Evolutionary conservation across 108 stramenopile genomes (phyloP), one percentile per base, ranked within the genome.

Genomic region (Nitzschia inconspicua): DNA sequence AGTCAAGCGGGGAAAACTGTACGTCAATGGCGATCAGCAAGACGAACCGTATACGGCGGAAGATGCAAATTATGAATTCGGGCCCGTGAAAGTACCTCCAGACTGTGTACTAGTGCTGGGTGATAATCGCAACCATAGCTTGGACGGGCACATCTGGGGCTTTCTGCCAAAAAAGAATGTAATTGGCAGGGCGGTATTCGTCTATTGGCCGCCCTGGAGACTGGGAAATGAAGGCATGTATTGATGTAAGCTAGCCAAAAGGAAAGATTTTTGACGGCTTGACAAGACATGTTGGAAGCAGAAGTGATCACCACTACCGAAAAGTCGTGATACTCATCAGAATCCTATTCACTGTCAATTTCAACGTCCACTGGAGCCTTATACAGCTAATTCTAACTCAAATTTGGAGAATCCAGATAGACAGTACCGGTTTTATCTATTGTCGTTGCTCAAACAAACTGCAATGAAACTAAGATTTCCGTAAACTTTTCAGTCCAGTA

Each of bases 141-240:
- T 89, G 44, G 95, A 93, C 70, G 84, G 89, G 18, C 91, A 91
- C 59, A 85, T 89, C 44, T 96, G 95, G 95, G 95, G 95, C 60
- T 78, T 81, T 47, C 64, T 82, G 22, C 86, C 86, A 50, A 56
- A 47, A 59, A 48, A 85, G 65, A 79, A 88, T 77, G 60, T 86
- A 24, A 74, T 85, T 63, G 67, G 84, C 16, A 66, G 83, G 58
- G 95, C 92, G 29, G 86, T 96, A 8, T 90, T 91, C 60, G 78
- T 86, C 28, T 93, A 93, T 57, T 95, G 94, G 94, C 94, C 94
- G 18, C 91, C 91, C 20, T 87, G 89, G 88, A 75, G 94, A 70
- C 50, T 89, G 14, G 94, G 94, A 23, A 88, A 82, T 36, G 65
- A 61, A 10, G 87, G 85, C 36, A 83, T 91, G 89, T 91, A 65